These are phyloP conservation scores for Coemansia sp. DNA, from an alignment of 371 early-diverging fungal genomes.

Conservation along the genomic window DNA sequence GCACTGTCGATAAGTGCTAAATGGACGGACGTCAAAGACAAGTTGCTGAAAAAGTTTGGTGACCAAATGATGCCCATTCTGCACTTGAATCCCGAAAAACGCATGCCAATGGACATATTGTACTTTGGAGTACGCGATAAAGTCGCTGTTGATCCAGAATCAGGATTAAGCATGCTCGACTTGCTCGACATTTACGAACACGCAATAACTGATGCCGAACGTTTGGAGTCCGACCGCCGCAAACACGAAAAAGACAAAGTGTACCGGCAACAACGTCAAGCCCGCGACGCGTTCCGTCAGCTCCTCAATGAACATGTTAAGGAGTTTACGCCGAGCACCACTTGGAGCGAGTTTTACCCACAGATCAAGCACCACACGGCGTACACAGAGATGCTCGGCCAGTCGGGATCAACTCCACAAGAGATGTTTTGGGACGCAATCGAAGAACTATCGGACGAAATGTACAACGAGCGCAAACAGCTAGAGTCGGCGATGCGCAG, in stretches of 20 bases:
- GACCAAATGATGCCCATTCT: conserved; percentile 37
- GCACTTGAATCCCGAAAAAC: neutral
- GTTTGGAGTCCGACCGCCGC: conserved; percentile 53
- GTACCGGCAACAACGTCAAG: conserved; percentile 20
- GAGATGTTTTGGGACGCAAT: conserved; percentile 91
- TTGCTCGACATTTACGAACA: conserved; percentile 78
- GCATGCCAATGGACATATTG: conserved; percentile 16
- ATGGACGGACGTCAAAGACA: conserved; percentile 23
- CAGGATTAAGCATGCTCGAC: conserved; percentile 77
- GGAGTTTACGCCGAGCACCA: conserved; percentile 64
- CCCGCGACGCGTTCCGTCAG: conserved; percentile 36
- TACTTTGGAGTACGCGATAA: neutral
- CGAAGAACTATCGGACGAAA: conserved; percentile 73
- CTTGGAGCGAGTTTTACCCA: conserved; percentile 86
- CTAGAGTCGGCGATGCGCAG: conserved; percentile 54
- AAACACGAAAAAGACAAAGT: conserved; percentile 25
- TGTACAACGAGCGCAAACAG: conserved; percentile 68
- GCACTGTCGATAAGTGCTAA: conserved; percentile 9
- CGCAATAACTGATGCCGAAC: conserved; percentile 67
- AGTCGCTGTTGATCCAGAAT: conserved; percentile 52
- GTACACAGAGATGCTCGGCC: conserved; percentile 73
- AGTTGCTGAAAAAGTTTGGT: conserved; percentile 18
- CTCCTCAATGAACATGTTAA: conserved; percentile 62
- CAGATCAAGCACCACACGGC: conserved; percentile 67
- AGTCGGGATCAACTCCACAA: conserved; percentile 80